Percentiles rank a stretch among this genome's conserved stretches.
These are phyloP conservation scores for Teratosphaeria epicoccoides DNA, from an alignment of 2,329 filamentous ascomycete genomes.

Conservation along the genomic window DNA sequence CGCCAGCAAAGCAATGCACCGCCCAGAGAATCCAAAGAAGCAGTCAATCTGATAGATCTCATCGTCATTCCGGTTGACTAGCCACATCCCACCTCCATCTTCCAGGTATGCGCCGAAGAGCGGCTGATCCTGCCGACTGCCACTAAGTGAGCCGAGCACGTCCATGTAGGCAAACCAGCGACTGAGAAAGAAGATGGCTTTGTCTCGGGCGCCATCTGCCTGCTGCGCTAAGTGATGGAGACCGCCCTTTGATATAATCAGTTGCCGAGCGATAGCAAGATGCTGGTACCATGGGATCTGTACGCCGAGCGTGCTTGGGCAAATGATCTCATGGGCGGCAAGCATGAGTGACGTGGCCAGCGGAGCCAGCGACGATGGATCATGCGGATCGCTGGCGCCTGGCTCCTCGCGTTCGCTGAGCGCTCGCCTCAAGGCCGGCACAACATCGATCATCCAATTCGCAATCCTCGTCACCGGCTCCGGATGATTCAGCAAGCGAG, in stretches of 20 bases:
- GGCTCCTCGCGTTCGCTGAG: conserved; percentile 32
- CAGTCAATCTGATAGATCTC: conserved; percentile 59
- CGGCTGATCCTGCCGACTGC: conserved; percentile 36
- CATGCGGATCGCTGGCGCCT: conserved; percentile 29
- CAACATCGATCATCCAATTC: conserved; percentile 68
- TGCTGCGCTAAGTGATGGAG: conserved; percentile 36
- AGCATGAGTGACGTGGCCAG: conserved; percentile 79
- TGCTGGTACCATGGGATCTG: conserved; percentile 72
- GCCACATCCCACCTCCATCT: conserved; percentile 25
- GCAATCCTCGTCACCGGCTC: conserved; percentile 71
- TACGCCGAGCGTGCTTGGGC: conserved; percentile 70
- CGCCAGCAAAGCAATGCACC: conserved; percentile 59
- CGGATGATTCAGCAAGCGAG: conserved; percentile 59
- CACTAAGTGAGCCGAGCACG: conserved; percentile 61
- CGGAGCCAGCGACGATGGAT: conserved; percentile 59
- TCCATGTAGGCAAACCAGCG: conserved; percentile 81
- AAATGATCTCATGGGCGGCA: conserved; percentile 72
- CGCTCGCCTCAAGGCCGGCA: conserved; percentile 58
- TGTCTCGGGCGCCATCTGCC: conserved; percentile 34
- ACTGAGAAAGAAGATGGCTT: conserved; percentile 61
- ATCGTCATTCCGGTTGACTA: conserved; percentile 25
- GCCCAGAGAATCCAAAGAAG: conserved; percentile 66
- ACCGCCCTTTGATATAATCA: conserved; percentile 58
- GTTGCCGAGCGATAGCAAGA: conserved; percentile 61
- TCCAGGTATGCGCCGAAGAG: conserved; percentile 31